Conservation (phyloP, 108 stramenopile species). For the Pseudonitzschia multistriata region DNA sequence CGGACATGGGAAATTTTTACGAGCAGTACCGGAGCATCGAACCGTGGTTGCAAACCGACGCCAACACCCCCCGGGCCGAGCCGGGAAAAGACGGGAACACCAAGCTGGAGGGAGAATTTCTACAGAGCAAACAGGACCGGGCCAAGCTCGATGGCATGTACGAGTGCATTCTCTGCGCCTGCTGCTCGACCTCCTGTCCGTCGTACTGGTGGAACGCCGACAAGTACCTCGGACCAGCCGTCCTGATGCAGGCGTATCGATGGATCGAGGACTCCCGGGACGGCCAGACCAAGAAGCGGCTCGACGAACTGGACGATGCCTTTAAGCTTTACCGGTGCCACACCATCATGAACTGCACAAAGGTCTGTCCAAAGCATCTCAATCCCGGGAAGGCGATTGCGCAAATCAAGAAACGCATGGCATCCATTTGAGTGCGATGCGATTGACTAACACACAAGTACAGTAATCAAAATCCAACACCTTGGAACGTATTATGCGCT, state of each 20-base stretch:
- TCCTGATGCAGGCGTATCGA: constrained; percentile 96
- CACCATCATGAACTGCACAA: constrained; percentile 99
- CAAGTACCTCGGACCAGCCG: constrained; percentile 96
- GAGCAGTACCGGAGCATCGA: constrained; percentile 97
- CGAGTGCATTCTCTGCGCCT: constrained; percentile 99
- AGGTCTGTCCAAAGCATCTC: constrained; percentile 98
- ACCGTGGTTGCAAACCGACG: constrained; percentile 91
- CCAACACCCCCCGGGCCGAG: constrained; percentile 8
- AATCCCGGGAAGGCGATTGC: constrained; percentile 99
- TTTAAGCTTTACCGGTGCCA: constrained; percentile 97
- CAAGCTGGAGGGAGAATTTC: constrained; percentile 77
- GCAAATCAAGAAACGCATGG: constrained; percentile 94
- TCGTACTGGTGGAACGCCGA: constrained; percentile 99
- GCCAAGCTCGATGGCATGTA: constrained; percentile 97
- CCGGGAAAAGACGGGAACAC: constrained; percentile 35
- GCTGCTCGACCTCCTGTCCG: constrained; percentile 96
- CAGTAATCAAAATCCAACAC: not conserved
- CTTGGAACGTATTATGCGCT: too few relatives aligned
- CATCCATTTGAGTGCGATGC: constrained; percentile 27
- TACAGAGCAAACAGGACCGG: constrained; percentile 85
- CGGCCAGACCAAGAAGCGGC: constrained; percentile 83
- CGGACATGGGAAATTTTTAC: constrained; percentile 98
- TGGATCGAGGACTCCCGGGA: constrained; percentile 98
- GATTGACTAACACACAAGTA: not conserved
- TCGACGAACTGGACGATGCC: constrained; percentile 93